Evolutionary conservation across 805 yeast species (phyloP), one percentile per base, ranked within the genome.

Genomic region (Wickerhamomyces rabaulensis): DNA sequence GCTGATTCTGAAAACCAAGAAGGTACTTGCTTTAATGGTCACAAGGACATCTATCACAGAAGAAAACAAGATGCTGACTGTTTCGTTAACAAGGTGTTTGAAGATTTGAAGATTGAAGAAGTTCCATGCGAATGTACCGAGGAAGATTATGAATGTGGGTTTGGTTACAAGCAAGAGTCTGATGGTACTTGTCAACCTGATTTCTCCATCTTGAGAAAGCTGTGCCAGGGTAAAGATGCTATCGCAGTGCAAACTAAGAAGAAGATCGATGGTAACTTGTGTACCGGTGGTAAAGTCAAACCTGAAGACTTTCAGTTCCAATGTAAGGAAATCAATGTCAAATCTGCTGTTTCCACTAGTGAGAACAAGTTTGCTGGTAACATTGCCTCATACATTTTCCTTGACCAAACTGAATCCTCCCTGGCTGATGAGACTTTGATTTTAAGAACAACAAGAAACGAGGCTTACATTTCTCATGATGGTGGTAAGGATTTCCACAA

Each of bases 21-120:
- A 52, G 73, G 62, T 22, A 54, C 46, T 45, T 89, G 96, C 67
- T 68, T 85, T 25, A 74, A 75, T 67, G 96, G 97, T 3, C 85
- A 79, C 46, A 75, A 69, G 50, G 87, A 84, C 52, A 73, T 70
- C 46, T 83, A 79, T 58, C 62, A 57, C 41, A 74, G 96, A 61
- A 79, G 95, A 67, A 87, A 85, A 57, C 72, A 72, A 33, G 78
- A 74, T 44, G 76, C 92, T 0, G 58, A 79, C 45, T 89, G 97
- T 70, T 69, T 73, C 13, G 58, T 66, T 19, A 68, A 68, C n/a
- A 62, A 65, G 27, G 47, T 63, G 3, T 70, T 62, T 42, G 66
- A 66, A 22, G 76, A 75, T 44, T 58, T 71, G 38, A 52, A 62
- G 39, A 58, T 69, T n/a, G 62, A 64, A 21, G 81, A 78, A 48